Base-by-base conservation (phyloP, 208 protist genomes). In the Herpetomonas samuelpessoai region DNA sequence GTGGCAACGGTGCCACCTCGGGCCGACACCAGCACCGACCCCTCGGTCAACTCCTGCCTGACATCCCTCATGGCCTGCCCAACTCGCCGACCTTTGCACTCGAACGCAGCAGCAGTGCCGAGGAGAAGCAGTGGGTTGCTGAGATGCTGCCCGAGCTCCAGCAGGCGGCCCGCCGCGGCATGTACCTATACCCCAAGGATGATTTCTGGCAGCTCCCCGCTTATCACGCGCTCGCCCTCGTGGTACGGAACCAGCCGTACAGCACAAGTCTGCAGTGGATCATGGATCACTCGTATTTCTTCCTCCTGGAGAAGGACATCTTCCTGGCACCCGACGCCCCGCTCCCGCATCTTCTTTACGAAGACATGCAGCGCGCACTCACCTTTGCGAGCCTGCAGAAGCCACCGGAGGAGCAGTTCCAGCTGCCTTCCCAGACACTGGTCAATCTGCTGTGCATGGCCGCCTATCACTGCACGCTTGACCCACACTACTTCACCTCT, bases 291-390 rank as follows among this genome's bases (percentile, higher is more conserved):
- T n/a, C n/a, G n/a, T 77, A 81, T 71, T 82, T 76, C 58, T 79
- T 79, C 25, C 84, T 90, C 57, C 62, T 92, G n/a, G 82, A 92
- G 28, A 38, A 72, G 0, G 64, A 74, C 19, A 41, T 92, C 10
- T 60, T 92, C 31, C 71, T 63, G 45, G 57, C 73, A 29, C 26
- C 38, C 22, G 86, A 91, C 51, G 89, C 85, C 10, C 89, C 89
- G 21, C 72, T 93, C 57, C 89, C 89, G 16, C 86, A 96, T 51
- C 71, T 93, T 12, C 62, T 96, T 50, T 96, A 96, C 69, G 86
- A 93, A 31, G 89, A 96, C 58, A 77, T 96, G 22, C 89, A 92
- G 86, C 83, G 91, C 57, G 79, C 67, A 25, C 65, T 81, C 10
- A 91, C 86, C 12, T 93, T 96, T 49, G 41, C 77, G 3, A 88